A percentile compares a stretch with the other conserved stretches of the same genome.
These are phyloP conservation scores for Candida koratica DNA, from an alignment of 805 yeast species.

Conservation along the genomic window DNA sequence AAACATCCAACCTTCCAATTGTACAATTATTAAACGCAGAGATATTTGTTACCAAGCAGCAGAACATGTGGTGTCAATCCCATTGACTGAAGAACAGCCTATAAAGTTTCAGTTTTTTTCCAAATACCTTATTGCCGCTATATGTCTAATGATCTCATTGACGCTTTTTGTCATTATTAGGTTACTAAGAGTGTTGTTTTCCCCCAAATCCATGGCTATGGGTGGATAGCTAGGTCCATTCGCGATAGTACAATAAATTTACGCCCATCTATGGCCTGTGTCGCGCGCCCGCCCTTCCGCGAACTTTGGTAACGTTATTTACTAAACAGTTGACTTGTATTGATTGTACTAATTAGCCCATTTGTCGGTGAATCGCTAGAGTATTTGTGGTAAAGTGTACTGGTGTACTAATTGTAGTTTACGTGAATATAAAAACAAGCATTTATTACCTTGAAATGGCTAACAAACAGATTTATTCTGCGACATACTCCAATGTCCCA, in stretches of 20 bases:
- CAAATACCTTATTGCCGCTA: slow-evolving; percentile 22
- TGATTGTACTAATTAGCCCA: too few species aligned
- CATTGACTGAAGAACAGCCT: slow-evolving; percentile 32
- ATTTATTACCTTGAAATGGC: too few species aligned
- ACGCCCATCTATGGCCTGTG: too few species aligned
- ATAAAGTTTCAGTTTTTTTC: slow-evolving; percentile 20
- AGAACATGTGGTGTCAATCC: slow-evolving; percentile 40
- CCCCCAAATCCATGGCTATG: not conserved
- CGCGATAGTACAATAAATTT: too few species aligned
- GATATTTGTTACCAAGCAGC: slow-evolving; percentile 40
- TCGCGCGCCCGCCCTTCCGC: too few species aligned
- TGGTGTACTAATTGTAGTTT: too few species aligned
- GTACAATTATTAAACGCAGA: slow-evolving; percentile 34
- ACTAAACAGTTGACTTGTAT: too few species aligned
- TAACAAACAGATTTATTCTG: slow-evolving; percentile 53
- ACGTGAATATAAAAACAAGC: too few species aligned
- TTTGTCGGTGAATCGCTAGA: too few species aligned
- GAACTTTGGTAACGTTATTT: too few species aligned
- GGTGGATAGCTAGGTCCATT: not conserved
- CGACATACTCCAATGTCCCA: slow-evolving; percentile 74
- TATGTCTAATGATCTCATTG: slow-evolving; percentile 23
- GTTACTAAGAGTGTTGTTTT: slow-evolving; percentile 13
- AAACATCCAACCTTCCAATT: slow-evolving; percentile 24
- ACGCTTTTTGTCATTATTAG: slow-evolving; percentile 26
- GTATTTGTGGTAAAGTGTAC: too few species aligned